Evolutionary conservation across 108 stramenopile genomes (phyloP).

Genomic region (Cyclotella baltica): DNA sequence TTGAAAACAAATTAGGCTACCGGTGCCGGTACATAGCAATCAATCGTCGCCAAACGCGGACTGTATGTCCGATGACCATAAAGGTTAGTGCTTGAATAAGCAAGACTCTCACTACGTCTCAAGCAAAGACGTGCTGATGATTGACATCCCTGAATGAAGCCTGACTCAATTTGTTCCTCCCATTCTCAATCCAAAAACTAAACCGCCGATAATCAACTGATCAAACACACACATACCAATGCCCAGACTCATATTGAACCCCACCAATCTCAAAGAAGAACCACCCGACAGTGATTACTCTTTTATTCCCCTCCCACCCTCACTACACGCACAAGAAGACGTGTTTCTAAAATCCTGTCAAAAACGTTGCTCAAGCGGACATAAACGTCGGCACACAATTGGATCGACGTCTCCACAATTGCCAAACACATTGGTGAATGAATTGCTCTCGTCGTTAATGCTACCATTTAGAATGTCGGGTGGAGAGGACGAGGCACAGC

Average conservation of each 20-base stretch:
- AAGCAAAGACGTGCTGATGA: too few relatives aligned
- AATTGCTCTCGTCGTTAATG: slow-evolving; percentile 1
- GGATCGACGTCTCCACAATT: neutral
- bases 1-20: neutral
- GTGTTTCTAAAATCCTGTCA: neutral
- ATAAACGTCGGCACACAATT: neutral
- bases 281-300: neutral
- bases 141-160: slow-evolving; percentile 3
- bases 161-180: slow-evolving; percentile 8
- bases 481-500: neutral
- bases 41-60: neutral
- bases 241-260: neutral
- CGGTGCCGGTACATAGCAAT: neutral
- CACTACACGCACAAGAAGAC: neutral
- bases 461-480: slow-evolving; percentile 8
- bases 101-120: neutral
- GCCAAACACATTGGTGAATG: neutral
- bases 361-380: neutral
- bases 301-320: neutral
- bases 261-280: neutral
- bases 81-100: neutral
- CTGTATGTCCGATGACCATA: neutral
- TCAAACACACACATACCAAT: neutral
- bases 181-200: neutral
- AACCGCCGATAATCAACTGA: neutral